phyloP scores from a whole-genome alignment of 2,329 filamentous ascomycete genomes.

The Parascedosporium putredinis region DNA sequence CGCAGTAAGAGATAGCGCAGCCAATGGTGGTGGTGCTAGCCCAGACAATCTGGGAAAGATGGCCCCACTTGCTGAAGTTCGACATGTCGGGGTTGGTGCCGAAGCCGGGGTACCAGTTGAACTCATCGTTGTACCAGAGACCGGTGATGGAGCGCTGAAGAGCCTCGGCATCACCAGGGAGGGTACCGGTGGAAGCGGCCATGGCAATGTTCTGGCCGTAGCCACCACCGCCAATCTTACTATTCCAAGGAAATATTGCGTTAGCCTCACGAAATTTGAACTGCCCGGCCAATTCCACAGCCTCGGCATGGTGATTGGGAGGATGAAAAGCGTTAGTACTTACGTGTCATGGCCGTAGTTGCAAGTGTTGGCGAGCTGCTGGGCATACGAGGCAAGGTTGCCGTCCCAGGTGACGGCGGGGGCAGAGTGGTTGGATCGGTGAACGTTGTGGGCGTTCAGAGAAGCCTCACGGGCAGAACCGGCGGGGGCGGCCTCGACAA shows the following conservation, averaged over 20 bases:
- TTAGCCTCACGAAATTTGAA: not conserved
- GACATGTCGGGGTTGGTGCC: conserved; percentile 48
- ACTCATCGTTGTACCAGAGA: conserved; percentile 82
- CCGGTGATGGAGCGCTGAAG: conserved; percentile 63
- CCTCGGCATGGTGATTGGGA: no score
- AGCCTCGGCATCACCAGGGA: conserved; percentile 27
- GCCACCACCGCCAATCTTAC: conserved; percentile 44
- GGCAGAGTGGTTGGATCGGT: conserved; percentile 74
- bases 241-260: conserved; percentile 16
- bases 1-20: conserved; percentile 62
- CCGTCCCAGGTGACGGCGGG: conserved; percentile 54
- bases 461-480: conserved; percentile 23
- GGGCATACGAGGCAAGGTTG: conserved; percentile 53
- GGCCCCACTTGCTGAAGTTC: conserved; percentile 56
- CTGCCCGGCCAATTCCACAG: no score
- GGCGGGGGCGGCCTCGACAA: conserved; percentile 8
- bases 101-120: conserved; percentile 48
- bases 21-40: conserved; percentile 26
- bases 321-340: no score
- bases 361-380: conserved; percentile 54
- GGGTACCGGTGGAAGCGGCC: conserved; percentile 31
- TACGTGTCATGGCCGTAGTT: conserved; percentile 68
- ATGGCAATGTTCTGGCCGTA: conserved; percentile 93
- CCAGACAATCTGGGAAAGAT: conserved; percentile 35
- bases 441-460: conserved; percentile 72